phyloP scores from a whole-genome alignment of 2,329 filamentous ascomycete genomes.

The Pseudogymnoascus verrucosus region DNA sequence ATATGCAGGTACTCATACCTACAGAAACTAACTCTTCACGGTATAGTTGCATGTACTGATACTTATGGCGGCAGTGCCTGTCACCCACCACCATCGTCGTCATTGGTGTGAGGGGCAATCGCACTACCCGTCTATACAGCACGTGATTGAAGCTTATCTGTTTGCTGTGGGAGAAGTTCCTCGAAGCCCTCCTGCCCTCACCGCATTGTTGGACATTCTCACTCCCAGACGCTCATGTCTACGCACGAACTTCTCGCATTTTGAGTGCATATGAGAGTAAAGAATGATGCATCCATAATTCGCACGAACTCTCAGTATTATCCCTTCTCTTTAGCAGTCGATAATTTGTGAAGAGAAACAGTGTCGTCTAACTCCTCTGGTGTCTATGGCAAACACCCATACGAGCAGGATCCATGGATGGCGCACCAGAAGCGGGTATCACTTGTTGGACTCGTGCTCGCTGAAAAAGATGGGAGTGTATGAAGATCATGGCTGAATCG shows the following conservation, averaged over 20 bases:
- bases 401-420: slow-evolving; percentile 21
- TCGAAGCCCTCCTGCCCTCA: neutral
- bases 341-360: neutral
- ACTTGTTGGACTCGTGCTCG: slow-evolving; percentile 21
- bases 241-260: neutral
- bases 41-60: neutral
- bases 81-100: neutral
- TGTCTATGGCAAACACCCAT: slow-evolving; percentile 11
- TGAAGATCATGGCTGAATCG: slow-evolving; percentile 22
- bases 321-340: neutral
- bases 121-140: neutral
- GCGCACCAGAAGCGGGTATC: slow-evolving; percentile 21
- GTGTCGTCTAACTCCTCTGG: neutral
- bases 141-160: neutral
- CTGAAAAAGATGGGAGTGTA: slow-evolving; percentile 26
- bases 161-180: neutral
- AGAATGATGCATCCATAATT: neutral
- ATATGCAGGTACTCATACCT: neutral
- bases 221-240: neutral
- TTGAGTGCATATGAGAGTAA: neutral
- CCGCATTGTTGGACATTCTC: neutral
- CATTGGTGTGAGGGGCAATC: slow-evolving; percentile 3
- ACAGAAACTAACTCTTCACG: too few relatives aligned
- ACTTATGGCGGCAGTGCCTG: neutral
- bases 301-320: neutral